Evolutionary conservation across 371 early-diverging fungal genomes (phyloP).

Genomic region (Mortierella sp.): DNA sequence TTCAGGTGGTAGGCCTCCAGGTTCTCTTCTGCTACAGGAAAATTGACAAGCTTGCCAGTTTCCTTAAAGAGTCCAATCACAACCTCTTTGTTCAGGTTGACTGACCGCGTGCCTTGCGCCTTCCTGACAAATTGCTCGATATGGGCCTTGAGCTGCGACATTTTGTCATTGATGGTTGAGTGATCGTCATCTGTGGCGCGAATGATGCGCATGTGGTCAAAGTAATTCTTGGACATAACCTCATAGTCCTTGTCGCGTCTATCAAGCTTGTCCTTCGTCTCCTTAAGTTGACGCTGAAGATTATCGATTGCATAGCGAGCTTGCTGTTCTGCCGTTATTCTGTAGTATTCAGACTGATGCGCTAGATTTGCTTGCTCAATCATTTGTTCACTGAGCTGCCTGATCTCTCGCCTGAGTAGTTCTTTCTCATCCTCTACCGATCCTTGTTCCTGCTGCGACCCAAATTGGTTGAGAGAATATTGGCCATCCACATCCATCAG

Average conservation of each 20-base stretch:
- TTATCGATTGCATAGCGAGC: conserved; percentile 42
- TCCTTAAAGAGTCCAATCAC: conserved; percentile 59
- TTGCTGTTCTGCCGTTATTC: conserved; percentile 15
- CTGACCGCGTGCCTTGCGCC: conserved; percentile 54
- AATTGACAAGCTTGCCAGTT: conserved; percentile 35
- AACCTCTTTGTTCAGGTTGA: conserved; percentile 60
- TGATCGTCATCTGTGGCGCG: conserved; percentile 73
- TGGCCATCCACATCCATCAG: too few relatives aligned
- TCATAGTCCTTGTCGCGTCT: conserved; percentile 54
- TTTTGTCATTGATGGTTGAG: conserved; percentile 67
- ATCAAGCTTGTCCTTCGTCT: conserved; percentile 43
- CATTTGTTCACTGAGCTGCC: too few relatives aligned
- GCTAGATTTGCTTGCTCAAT: too few relatives aligned
- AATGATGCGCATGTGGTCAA: conserved; percentile 66
- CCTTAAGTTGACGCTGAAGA: conserved; percentile 34
- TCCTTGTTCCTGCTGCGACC: too few relatives aligned
- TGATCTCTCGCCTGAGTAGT: too few relatives aligned
- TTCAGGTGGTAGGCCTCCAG: conserved; percentile 63
- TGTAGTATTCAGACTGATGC: too few relatives aligned
- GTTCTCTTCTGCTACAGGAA: conserved; percentile 55
- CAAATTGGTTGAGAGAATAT: too few relatives aligned
- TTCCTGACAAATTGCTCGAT: conserved; percentile 61
- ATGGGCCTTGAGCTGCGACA: conserved; percentile 65
- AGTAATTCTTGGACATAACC: conserved; percentile 58
- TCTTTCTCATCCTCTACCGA: too few relatives aligned